phyloP scores from a whole-genome alignment of 192 early-diverging fungal species.

The Entomortierella beljakovae region DNA sequence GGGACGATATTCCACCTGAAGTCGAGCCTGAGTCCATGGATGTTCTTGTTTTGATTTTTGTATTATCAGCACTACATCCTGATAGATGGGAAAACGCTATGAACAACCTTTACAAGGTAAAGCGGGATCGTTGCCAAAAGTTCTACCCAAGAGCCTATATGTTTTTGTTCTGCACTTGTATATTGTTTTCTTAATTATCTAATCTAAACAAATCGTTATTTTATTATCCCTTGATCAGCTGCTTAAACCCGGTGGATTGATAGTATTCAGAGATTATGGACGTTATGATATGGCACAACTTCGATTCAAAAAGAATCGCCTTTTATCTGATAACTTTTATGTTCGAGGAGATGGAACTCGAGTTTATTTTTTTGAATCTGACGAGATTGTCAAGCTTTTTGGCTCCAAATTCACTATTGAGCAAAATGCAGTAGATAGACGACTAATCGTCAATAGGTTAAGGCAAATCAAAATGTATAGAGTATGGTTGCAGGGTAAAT shows the following conservation, averaged over 20 bases:
- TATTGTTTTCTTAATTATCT: too few species aligned
- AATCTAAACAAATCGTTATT: not conserved
- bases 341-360: constrained; percentile 96
- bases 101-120: constrained; percentile 81
- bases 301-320: constrained; percentile 91
- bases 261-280: constrained; percentile 95
- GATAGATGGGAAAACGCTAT: constrained; percentile 86
- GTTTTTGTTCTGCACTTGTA: too few species aligned
- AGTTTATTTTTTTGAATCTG: constrained; percentile 92
- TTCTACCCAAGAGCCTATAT: too few species aligned
- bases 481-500: constrained; percentile 97
- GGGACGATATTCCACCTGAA: constrained; percentile 69
- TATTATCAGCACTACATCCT: constrained; percentile 93
- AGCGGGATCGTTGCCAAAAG: too few species aligned
- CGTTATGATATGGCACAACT: constrained; percentile 98
- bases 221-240: constrained; percentile 30
- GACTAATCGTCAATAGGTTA: constrained; percentile 93
- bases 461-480: constrained; percentile 97
- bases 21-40: constrained; percentile 89
- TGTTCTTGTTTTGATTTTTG: constrained; percentile 94
- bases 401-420: constrained; percentile 74
- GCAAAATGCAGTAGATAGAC: constrained; percentile 93
- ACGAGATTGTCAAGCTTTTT: constrained; percentile 66
- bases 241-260: constrained; percentile 90
- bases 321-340: constrained; percentile 96